phyloP scores from a whole-genome alignment of 169 alveolate species.

The Babesia bovis region DNA sequence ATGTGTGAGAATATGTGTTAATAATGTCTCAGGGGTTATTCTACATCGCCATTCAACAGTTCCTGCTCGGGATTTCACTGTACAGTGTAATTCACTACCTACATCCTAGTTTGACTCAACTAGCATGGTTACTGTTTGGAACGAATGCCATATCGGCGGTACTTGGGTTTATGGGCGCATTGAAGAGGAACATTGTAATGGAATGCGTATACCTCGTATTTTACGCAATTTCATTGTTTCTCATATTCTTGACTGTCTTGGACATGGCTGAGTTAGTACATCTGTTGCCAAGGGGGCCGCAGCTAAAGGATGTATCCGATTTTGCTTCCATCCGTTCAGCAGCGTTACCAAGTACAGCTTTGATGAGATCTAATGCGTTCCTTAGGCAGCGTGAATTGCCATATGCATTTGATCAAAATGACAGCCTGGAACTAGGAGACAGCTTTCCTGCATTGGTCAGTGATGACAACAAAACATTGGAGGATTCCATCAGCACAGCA shows the following conservation, averaged over 20 bases:
- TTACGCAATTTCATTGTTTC: conserved; percentile 25
- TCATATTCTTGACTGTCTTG: conserved; percentile 41
- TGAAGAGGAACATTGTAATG: conserved; percentile 39
- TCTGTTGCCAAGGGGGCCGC: conserved; percentile 68
- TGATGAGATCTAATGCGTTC: conserved; percentile 2
- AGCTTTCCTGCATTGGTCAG: background rate
- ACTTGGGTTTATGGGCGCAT: conserved; percentile 60
- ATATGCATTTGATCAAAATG: background rate
- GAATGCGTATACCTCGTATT: conserved; percentile 50
- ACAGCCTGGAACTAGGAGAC: background rate
- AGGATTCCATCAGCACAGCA: background rate
- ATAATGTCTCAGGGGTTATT: conserved; percentile 49
- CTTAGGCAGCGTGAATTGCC: conserved; percentile 25
- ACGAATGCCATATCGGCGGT: conserved; percentile 34
- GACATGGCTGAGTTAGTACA: conserved; percentile 69
- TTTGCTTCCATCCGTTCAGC: conserved; percentile 10
- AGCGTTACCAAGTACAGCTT: conserved; percentile 16
- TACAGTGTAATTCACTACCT: conserved; percentile 61
- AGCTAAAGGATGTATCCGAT: conserved; percentile 35
- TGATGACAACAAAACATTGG: background rate
- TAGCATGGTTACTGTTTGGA: conserved; percentile 40
- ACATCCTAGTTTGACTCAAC: conserved; percentile 50
- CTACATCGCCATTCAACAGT: conserved; percentile 55
- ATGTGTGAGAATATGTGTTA: background rate
- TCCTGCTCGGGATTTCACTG: conserved; percentile 55